A percentile compares a stretch with the other conserved stretches of the same genome.
These are phyloP conservation scores for Ganoderma resinaceum DNA, from an alignment of 1,284 basidiomycete species.

Conservation along the genomic window DNA sequence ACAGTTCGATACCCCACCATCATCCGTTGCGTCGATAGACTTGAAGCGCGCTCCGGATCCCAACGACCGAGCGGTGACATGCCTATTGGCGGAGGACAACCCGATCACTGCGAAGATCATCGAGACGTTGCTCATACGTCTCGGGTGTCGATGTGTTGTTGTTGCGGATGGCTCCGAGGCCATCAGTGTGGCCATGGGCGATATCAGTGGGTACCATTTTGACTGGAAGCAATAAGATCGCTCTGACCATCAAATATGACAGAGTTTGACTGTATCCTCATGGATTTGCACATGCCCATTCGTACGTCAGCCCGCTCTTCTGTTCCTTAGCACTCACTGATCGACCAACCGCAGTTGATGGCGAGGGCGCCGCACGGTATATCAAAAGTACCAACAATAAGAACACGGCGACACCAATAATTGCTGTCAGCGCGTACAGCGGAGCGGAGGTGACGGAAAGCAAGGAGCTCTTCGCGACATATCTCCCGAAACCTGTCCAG, in stretches of 20 bases:
- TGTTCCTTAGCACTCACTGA: constrained; percentile 26
- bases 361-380: constrained; percentile 91
- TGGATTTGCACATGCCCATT: constrained; percentile 92
- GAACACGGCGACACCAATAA: constrained; percentile 89
- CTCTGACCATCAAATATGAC: constrained; percentile 17
- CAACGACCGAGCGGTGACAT: constrained; percentile 84
- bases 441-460: constrained; percentile 68
- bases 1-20: constrained; percentile 74
- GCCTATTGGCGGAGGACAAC: constrained; percentile 96
- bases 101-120: constrained; percentile 97
- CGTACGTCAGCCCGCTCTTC: constrained; percentile 56
- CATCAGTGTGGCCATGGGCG: constrained; percentile 95
- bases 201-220: constrained; percentile 77
- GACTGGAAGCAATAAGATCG: constrained; percentile 24
- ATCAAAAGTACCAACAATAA: constrained; percentile 95
- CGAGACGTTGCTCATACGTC: constrained; percentile 89
- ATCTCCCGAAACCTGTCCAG: constrained; percentile 87
- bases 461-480: constrained; percentile 85
- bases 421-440: constrained; percentile 89
- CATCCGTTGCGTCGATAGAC: constrained; percentile 82
- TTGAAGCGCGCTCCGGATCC: constrained; percentile 74
- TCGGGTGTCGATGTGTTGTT: constrained; percentile 94
- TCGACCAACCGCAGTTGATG: constrained; percentile 67
- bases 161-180: constrained; percentile 97
- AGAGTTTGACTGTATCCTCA: constrained; percentile 91